Conservation (phyloP, 2,329 filamentous ascomycete genomes). For the Epicoccum sorghinum region DNA sequence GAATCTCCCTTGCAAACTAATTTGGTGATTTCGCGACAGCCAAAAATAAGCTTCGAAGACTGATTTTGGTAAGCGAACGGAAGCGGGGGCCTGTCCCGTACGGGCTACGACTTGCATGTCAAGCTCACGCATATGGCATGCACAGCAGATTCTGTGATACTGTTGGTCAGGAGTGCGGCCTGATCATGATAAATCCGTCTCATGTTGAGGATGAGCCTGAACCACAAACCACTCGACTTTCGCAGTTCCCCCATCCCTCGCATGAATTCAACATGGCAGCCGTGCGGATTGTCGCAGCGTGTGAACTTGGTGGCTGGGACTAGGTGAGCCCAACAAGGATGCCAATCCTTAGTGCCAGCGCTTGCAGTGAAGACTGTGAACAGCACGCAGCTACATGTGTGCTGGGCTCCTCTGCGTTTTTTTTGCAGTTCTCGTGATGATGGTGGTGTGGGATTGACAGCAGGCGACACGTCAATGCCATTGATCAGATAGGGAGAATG, state of each 20-base stretch:
- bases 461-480: conserved; percentile 18
- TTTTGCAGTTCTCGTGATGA: conserved; percentile 19
- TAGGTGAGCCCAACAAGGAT: conserved; percentile 36
- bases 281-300: conserved; percentile 21
- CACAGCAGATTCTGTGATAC: conserved; percentile 31
- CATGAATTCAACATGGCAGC: conserved; percentile 11
- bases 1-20: neutral
- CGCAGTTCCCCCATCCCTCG: conserved; percentile 16
- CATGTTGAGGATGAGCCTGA: conserved; percentile 18
- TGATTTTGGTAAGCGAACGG: conserved; percentile 29
- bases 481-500: conserved; percentile 14
- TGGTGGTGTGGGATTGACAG: conserved; percentile 18
- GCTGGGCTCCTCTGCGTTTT: conserved; percentile 15
- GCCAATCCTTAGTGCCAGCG: conserved; percentile 36
- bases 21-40: conserved; percentile 15
- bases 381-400: conserved; percentile 22
- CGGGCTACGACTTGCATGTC: conserved; percentile 17
- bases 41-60: conserved; percentile 31
- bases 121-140: conserved; percentile 25
- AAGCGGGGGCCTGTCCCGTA: conserved; percentile 9
- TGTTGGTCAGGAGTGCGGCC: conserved; percentile 20
- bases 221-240: conserved; percentile 9
- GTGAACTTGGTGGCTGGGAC: conserved; percentile 31
- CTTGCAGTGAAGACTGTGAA: conserved; percentile 35
- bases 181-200: conserved; percentile 20